phyloP scores from a whole-genome alignment of 495 filamentous ascomycete genomes.

The Glutinoglossum americanum region DNA sequence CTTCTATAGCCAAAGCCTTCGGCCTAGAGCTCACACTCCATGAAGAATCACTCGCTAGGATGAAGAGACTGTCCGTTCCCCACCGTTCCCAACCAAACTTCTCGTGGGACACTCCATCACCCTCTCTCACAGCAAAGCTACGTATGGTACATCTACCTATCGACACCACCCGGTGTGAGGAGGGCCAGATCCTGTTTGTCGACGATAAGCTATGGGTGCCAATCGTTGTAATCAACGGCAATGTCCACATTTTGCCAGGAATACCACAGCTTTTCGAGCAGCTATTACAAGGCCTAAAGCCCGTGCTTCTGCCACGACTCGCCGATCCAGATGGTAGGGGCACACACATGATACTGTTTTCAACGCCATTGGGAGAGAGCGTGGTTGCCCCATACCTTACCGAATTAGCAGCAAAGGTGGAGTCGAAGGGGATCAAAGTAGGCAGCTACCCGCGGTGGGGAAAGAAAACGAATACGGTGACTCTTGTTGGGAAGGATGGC shows the following conservation, averaged over 20 bases:
- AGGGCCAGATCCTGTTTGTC: conserved; percentile 54
- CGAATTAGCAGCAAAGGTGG: conserved; percentile 47
- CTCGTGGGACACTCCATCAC: conserved; percentile 65
- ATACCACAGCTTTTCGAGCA: conserved; percentile 66
- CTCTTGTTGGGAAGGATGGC: conserved; percentile 56
- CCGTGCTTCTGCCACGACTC: conserved; percentile 41
- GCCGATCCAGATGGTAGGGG: conserved; percentile 62
- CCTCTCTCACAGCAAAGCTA: conserved; percentile 54
- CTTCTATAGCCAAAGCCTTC: conserved; percentile 83
- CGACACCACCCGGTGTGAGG: conserved; percentile 35
- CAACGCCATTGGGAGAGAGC: conserved; percentile 73
- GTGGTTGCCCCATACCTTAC: conserved; percentile 64
- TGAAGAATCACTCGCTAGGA: conserved; percentile 48
- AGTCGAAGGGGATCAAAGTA: conserved; percentile 65
- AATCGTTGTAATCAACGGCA: conserved; percentile 67
- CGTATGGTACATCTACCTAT: conserved; percentile 77
- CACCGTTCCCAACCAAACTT: conserved; percentile 54
- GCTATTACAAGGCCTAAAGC: conserved; percentile 56
- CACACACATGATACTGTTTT: conserved; percentile 54
- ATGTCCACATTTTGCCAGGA: conserved; percentile 82
- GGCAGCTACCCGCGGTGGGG: conserved; percentile 91
- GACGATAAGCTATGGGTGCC: conserved; percentile 80
- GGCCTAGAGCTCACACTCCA: conserved; percentile 53
- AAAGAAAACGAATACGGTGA: conserved; percentile 73
- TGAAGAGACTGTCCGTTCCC: conserved; percentile 59